Evolutionary conservation across 208 protist genomes (phyloP).

Genomic region (Blastocrithidia nonstop): DNA sequence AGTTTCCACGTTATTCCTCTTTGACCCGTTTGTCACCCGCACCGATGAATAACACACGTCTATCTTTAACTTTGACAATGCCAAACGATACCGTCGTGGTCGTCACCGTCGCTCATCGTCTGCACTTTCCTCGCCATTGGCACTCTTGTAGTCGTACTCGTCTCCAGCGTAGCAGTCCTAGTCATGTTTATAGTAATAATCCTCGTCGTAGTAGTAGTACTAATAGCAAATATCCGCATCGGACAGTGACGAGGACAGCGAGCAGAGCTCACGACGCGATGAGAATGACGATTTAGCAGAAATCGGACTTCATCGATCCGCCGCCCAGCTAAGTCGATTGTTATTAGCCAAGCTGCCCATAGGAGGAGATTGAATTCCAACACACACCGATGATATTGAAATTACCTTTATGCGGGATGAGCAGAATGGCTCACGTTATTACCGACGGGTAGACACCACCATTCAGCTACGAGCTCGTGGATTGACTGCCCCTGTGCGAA

Average conservation of each 20-base stretch:
- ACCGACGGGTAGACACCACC: conserved; percentile 9
- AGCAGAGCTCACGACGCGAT: conserved; percentile 4
- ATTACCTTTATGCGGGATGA: conserved; percentile 20
- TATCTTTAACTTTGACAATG: conserved; percentile 16
- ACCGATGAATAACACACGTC: conserved; percentile 16
- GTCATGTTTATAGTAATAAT: no score
- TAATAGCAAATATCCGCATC: conserved; percentile 5
- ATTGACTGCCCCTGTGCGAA: conserved; percentile 9
- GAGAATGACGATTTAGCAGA: conserved; percentile 10
- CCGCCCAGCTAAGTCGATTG: conserved; percentile 14
- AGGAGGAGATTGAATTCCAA: conserved; percentile 14
- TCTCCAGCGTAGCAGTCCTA: no score
- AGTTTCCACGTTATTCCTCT: conserved; percentile 22
- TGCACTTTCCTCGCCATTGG: conserved; percentile 1
- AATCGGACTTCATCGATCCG: conserved; percentile 11
- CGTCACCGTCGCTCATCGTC: conserved; percentile 3
- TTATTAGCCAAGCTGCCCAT: conserved; percentile 27
- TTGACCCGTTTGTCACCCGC: conserved; percentile 37
- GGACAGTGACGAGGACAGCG: conserved; percentile 6
- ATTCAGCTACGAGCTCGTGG: conserved; percentile 14
- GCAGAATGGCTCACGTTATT: conserved; percentile 1
- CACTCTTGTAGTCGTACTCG: background rate
- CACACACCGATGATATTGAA: conserved; percentile 19
- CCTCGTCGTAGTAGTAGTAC: conserved; percentile 1
- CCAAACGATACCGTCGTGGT: background rate